Evolutionary conservation across 768 basidiomycete species (phyloP), one percentile per base, ranked within the genome.

Genomic region (Sporobolomyces roseus): DNA sequence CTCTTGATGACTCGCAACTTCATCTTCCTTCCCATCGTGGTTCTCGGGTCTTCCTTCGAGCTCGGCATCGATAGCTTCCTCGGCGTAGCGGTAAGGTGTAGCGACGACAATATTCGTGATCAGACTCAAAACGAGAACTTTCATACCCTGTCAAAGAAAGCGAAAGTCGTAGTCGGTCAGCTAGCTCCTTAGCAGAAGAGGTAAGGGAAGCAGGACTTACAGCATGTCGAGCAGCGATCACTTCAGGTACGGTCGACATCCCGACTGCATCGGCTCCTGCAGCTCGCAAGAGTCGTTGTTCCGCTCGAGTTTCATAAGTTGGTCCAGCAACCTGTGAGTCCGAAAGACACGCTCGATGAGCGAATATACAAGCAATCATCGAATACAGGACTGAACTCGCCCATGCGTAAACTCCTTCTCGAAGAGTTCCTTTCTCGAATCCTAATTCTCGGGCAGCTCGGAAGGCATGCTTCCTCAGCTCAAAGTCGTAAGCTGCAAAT

Each of bases 191-290:
- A 38, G 32, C 59, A 27, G 35, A 45, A 50, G 38, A 45, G 25
- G 21, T 13, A 46, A 30, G 64, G 51, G 33, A n/a, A n/a, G n/a
- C n/a, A n/a, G n/a, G n/a, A 49, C 73, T 43, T n/a, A 75, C 75
- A 30, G 65, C 61, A 46, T 74, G 72, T 19, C 63, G 48, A 13
- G 88, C 91, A 0, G 85, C 88, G 29, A 92, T 80, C 30, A 93
- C 91, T 79, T 93, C 91, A 0, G 91, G 91, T 21, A 93, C 84
- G 0, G 92, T 93, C 73, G 89, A 91, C 91, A 93, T 93, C 2
- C 91, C 91, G 2, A 93, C 91, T n/a, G 92, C 88, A 74, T 91
- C 90, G 1, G 88, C 91, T 4, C 91, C 91, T 0, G 85, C 85
- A 12, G 80, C 79, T 21, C 88, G 80, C 46, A 93, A 80, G 79